Evolutionary conservation across 2,329 filamentous ascomycete species (phyloP).

Genomic region (Colletotrichum sp.): DNA sequence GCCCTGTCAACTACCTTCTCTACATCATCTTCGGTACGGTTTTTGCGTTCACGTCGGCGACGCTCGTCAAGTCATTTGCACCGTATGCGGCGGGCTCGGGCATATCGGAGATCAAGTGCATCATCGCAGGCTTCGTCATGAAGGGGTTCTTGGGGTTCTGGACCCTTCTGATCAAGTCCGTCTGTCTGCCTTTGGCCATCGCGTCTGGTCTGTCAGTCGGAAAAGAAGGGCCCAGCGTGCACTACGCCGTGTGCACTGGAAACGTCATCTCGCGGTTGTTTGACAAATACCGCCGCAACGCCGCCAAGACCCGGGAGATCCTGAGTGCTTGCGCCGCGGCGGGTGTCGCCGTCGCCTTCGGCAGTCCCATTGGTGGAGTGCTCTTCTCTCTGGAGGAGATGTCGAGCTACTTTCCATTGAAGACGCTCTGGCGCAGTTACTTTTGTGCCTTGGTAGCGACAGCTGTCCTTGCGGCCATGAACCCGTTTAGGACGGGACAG

Average conservation of each 20-base stretch:
- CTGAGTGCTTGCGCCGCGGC: constrained; percentile 93
- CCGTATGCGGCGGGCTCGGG: constrained; percentile 96
- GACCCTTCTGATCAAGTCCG: constrained; percentile 92
- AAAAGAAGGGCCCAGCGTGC: constrained; percentile 98
- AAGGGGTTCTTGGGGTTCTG: constrained; percentile 94
- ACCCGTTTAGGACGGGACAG: constrained; percentile 95
- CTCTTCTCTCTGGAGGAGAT: constrained; percentile 98
- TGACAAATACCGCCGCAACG: constrained; percentile 88
- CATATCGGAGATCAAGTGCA: constrained; percentile 99
- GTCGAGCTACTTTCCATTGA: constrained; percentile 94
- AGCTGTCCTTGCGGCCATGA: constrained; percentile 91
- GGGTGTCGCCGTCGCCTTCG: constrained; percentile 95
- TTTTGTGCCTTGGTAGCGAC: constrained; percentile 97
- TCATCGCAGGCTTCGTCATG: constrained; percentile 99
- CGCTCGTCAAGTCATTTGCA: constrained; percentile 87
- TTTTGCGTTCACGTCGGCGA: constrained; percentile 83
- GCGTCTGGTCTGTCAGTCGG: constrained; percentile 93
- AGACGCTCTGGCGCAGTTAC: constrained; percentile 97
- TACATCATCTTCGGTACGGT: constrained; percentile 86
- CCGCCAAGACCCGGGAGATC: constrained; percentile 93
- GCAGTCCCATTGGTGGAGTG: constrained; percentile 95
- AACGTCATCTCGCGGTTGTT: constrained; percentile 96
- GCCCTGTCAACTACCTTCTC: constrained; percentile 80
- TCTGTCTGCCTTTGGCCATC: constrained; percentile 89
- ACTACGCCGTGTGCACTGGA: constrained; percentile 96